phyloP scores from a whole-genome alignment of 2,329 filamentous ascomycete species.

The Claviceps lovelessii region DNA sequence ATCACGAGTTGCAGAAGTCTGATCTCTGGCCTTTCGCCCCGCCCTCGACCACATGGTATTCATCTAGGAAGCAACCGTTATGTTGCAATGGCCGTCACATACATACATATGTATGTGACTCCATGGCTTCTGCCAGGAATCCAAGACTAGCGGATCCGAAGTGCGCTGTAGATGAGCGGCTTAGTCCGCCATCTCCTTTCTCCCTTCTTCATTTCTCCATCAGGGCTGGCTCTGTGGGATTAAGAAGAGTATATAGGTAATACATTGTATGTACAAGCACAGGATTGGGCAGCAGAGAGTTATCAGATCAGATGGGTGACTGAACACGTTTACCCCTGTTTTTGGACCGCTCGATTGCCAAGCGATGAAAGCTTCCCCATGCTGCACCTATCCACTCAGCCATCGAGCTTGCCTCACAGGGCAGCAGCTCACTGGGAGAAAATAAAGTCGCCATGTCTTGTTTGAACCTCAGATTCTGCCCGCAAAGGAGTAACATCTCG shows the following conservation, averaged over 20 bases:
- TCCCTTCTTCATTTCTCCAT: background rate
- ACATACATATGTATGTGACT: too few species aligned
- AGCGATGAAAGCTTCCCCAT: background rate
- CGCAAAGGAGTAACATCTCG: background rate
- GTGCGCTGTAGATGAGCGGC: background rate
- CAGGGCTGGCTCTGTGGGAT: background rate
- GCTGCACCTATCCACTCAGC: background rate
- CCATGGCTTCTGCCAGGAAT: too few species aligned
- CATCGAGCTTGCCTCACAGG: background rate
- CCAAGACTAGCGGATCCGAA: background rate
- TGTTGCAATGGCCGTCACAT: background rate
- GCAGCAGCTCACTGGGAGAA: background rate
- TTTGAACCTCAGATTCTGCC: background rate
- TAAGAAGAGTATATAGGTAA: background rate
- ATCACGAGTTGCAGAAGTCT: background rate
- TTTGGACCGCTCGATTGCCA: background rate
- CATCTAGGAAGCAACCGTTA: background rate
- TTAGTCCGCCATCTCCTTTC: background rate
- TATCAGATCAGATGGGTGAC: background rate
- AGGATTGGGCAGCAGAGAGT: conserved; percentile 1
- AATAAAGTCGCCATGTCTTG: background rate
- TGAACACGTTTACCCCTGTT: background rate
- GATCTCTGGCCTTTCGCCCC: background rate
- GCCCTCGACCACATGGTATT: background rate
- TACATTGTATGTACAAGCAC: background rate